Evolutionary conservation across 139 green algal genomes (phyloP).

Genomic region (Pseudopediastrum boryanum): DNA sequence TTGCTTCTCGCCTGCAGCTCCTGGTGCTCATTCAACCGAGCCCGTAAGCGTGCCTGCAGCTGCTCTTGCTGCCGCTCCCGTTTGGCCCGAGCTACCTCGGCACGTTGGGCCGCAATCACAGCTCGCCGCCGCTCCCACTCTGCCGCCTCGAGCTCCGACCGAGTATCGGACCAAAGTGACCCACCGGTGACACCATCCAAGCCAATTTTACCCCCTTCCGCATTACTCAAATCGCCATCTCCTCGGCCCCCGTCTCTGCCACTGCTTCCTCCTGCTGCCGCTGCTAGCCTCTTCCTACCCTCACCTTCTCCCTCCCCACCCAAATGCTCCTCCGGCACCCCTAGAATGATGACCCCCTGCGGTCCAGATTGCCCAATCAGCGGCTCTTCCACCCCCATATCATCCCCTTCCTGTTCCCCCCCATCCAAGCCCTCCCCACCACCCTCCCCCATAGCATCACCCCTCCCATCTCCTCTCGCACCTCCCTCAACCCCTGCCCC

Average conservation of each 20-base stretch:
- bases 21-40: conserved; percentile 17
- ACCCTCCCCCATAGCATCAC: no score
- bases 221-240: not conserved
- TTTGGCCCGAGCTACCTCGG: conserved; percentile 11
- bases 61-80: conserved; percentile 2
- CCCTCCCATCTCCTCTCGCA: no score
- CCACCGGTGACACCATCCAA: no score
- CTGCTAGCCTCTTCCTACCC: not conserved
- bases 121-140: conserved; percentile 16
- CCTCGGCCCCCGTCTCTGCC: not conserved
- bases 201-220: not conserved
- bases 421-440: no score
- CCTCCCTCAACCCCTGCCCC: no score
- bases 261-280: not conserved
- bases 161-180: no score
- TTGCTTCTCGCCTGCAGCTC: not conserved
- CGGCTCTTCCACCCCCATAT: no score
- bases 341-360: no score
- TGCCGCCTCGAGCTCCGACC: conserved; percentile 7
- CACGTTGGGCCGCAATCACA: conserved; percentile 18
- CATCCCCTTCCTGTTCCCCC: no score
- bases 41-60: conserved; percentile 15
- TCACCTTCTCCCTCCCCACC: no score
- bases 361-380: no score
- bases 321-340: not conserved